A percentile compares a stretch with the other conserved stretches of the same genome.
These are phyloP conservation scores for Cudoniella acicularis DNA, from an alignment of 495 filamentous ascomycete genomes.

Conservation along the genomic window DNA sequence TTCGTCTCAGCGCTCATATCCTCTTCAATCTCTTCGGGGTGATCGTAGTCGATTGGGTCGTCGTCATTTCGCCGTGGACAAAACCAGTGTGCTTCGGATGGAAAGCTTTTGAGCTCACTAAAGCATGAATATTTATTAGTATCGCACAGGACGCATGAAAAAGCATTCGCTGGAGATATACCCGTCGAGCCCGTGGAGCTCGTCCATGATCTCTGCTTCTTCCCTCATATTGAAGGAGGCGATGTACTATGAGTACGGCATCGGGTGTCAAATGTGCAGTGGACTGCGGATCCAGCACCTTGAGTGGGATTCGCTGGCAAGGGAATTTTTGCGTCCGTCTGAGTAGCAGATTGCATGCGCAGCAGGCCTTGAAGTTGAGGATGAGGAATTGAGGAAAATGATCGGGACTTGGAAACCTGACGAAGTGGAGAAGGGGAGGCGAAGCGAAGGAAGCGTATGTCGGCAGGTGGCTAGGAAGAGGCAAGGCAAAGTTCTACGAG, in stretches of 20 bases:
- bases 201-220: conserved; percentile 25
- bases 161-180: conserved; percentile 3
- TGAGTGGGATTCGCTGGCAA: too few relatives aligned
- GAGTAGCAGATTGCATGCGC: too few relatives aligned
- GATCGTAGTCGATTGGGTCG: conserved; percentile 31
- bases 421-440: too few relatives aligned
- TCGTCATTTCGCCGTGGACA: conserved; percentile 45
- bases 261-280: not conserved
- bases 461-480: too few relatives aligned
- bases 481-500: too few relatives aligned
- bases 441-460: too few relatives aligned
- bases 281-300: not conserved
- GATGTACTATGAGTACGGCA: conserved; percentile 10
- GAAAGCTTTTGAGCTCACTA: conserved; percentile 30
- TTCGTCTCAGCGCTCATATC: conserved; percentile 25
- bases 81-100: conserved; percentile 43
- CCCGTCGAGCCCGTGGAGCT: conserved; percentile 23
- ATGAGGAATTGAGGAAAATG: not conserved
- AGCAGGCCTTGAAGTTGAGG: not conserved
- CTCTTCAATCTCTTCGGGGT: conserved; percentile 23
- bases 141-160: not conserved
- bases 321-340: too few relatives aligned
- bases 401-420: too few relatives aligned
- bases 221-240: conserved; percentile 17
- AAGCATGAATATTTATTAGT: not conserved